These are phyloP conservation scores for Xylaria sp. DNA, from an alignment of 2,329 filamentous ascomycete species.

Conservation along the genomic window DNA sequence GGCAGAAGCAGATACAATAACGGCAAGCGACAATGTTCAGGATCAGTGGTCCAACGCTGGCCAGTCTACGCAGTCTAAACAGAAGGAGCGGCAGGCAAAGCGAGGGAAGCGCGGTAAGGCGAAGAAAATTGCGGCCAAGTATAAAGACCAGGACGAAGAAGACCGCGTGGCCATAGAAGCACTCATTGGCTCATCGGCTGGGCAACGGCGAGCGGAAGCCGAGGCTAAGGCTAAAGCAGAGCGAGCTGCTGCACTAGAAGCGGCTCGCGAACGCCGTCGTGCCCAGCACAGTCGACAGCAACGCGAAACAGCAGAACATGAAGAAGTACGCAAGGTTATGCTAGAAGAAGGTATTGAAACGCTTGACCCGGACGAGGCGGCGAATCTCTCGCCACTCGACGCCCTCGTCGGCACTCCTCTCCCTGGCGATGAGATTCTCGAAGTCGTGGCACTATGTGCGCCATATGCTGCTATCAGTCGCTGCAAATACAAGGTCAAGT, in stretches of 20 bases:
- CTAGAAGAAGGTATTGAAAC: slow-evolving; percentile 64
- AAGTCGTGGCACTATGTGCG: slow-evolving; percentile 67
- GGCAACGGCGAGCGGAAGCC: slow-evolving; percentile 70
- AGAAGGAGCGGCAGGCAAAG: slow-evolving; percentile 56
- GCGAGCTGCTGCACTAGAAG: slow-evolving; percentile 74
- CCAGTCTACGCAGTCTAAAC: slow-evolving; percentile 42
- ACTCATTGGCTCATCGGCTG: slow-evolving; percentile 78
- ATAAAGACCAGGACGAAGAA: slow-evolving; percentile 93
- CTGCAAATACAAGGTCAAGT: slow-evolving; percentile 92
- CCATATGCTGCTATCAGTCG: slow-evolving; percentile 68
- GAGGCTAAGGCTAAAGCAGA: slow-evolving; percentile 70
- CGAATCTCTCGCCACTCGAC: slow-evolving; percentile 65
- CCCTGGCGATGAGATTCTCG: slow-evolving; percentile 81
- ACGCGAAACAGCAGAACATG: slow-evolving; percentile 75
- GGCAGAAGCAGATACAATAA: slow-evolving; percentile 33
- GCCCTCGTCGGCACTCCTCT: slow-evolving; percentile 77
- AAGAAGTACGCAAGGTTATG: slow-evolving; percentile 68
- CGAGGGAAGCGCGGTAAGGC: slow-evolving; percentile 82
- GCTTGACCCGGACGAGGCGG: slow-evolving; percentile 64
- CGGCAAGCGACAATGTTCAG: slow-evolving; percentile 42
- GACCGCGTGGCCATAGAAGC: slow-evolving; percentile 83
- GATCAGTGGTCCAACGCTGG: slow-evolving; percentile 32
- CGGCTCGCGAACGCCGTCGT: slow-evolving; percentile 74
- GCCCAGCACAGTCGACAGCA: slow-evolving; percentile 82
- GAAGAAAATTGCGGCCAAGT: slow-evolving; percentile 88